Base-by-base conservation (phyloP, 2,329 filamentous ascomycete genomes). In the Pseudopyricularia cyperi region DNA sequence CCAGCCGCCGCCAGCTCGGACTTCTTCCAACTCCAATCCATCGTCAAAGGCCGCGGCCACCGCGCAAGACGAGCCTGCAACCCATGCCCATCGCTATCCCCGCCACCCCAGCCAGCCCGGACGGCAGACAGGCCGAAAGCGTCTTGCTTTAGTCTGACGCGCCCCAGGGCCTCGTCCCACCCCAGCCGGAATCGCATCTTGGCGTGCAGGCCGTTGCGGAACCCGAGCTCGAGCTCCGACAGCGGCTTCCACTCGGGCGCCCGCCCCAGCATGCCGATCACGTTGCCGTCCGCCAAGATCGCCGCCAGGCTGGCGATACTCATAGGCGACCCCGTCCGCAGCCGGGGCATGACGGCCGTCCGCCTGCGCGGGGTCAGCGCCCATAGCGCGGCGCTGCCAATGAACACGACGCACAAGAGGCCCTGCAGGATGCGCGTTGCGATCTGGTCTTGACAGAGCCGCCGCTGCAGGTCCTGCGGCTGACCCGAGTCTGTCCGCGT, bases 221-320 rank as follows among this genome's bases (percentile, higher is more conserved):
- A 60, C 3, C 54, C 53, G 0, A 22, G 50, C 22, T 55, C 52
- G 32, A 61, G 52, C 48, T 59, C 60, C 2, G 49, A 52, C 4
- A 39, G 46, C n/a, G 46, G 17, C 54, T 56, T 55, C 60, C 61
- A 62, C 57, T 64, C 60, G 6, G 60, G 57, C 4, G 58, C 60
- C 3, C 59, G 55, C 2, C 57, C 56, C 7, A 65, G 56, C 33
- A 60, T 56, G 1, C 61, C 59, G 30, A 67, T 58, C 3, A 69
- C 53, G 53, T 70, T 68, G 1, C 67, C 67, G 26, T 68, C 67
- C 1, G 61, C 66, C 3, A 70, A 59, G 24, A 69, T 57, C 1
- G 65, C 64, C 0, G 64, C 64, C 19, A 64, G 53, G n/a, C 63
- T 65, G n/a, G 66, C 68, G 49, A 70, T 66, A 26, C 60, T 65